Conservation (phyloP, 2,329 filamentous ascomycete genomes). For the Podosphaera xanthii region DNA sequence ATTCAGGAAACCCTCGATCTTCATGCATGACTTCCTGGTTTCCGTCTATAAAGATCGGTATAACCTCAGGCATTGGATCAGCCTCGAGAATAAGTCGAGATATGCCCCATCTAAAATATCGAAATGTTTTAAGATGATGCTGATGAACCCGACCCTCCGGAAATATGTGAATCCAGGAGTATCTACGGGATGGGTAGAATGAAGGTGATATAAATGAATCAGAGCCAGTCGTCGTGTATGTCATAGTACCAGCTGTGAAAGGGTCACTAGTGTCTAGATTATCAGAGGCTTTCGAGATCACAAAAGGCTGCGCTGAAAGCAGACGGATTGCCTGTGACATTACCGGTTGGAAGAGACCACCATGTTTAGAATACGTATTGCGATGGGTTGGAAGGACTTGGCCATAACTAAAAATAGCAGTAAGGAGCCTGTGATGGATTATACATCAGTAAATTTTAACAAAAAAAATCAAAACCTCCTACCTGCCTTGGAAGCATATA, state of each 20-base stretch:
- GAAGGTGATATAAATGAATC: conserved; percentile 52
- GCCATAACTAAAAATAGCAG: conserved; percentile 67
- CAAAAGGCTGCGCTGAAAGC: conserved; percentile 38
- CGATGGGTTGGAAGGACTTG: conserved; percentile 84
- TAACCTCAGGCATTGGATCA: conserved; percentile 64
- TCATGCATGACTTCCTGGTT: conserved; percentile 78
- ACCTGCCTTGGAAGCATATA: conserved; percentile 82
- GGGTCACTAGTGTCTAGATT: conserved; percentile 19
- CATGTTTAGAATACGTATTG: conserved; percentile 44
- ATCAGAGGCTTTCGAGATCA: conserved; percentile 7
- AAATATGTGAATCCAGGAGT: conserved; percentile 86
- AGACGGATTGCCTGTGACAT: conserved; percentile 69
- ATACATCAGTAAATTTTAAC: conserved; percentile 1
- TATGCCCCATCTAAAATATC: conserved; percentile 97
- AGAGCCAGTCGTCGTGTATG: conserved; percentile 41
- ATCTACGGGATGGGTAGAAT: conserved; percentile 41
- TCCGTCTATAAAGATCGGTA: conserved; percentile 89
- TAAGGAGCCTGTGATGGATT: conserved; percentile 29
- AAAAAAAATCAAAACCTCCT: conserved; percentile 9
- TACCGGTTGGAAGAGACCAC: conserved; percentile 76
- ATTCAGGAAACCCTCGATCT: conserved; percentile 53
- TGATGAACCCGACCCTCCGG: conserved; percentile 92
- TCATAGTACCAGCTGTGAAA: conserved; percentile 24
- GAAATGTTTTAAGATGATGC: conserved; percentile 51
- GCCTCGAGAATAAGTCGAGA: conserved; percentile 78